These are phyloP conservation scores for Chrysanthemum makinoi DNA, from an alignment of 129 eudicot species.

Conservation along the genomic window DNA sequence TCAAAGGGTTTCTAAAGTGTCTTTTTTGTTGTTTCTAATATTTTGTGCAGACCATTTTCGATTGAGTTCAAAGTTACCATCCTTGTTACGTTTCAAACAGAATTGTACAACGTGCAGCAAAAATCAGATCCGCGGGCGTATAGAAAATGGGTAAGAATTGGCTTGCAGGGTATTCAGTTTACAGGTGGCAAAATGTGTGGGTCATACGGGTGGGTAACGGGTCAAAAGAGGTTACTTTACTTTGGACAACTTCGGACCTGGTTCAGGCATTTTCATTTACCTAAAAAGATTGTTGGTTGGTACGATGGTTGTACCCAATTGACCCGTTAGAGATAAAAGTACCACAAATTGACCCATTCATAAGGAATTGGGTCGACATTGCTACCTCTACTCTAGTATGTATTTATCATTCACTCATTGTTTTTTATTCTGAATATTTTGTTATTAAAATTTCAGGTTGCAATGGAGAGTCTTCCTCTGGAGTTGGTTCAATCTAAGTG, in stretches of 20 bases:
- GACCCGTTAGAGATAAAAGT: no score
- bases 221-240: no score
- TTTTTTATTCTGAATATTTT: background rate
- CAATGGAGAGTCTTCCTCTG: constrained; percentile 73
- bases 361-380: no score
- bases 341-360: no score
- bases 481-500: constrained; percentile 54
- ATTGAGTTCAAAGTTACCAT: constrained; percentile 73
- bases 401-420: background rate
- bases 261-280: no score
- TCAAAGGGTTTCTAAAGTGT: background rate
- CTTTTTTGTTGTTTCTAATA: background rate
- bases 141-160: constrained; percentile 62
- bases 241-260: no score
- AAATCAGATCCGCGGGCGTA: constrained; percentile 56
- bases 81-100: constrained; percentile 60
- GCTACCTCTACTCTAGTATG: no score
- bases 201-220: no score
- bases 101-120: constrained; percentile 51
- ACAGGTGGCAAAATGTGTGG: no score
- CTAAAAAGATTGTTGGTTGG: no score
- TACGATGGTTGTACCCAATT: no score
- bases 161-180: background rate
- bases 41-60: constrained; percentile 65
- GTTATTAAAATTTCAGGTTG: constrained; percentile 41